phyloP scores from a whole-genome alignment of 2,329 filamentous ascomycete genomes.

The Zasmidium citrigriseum region DNA sequence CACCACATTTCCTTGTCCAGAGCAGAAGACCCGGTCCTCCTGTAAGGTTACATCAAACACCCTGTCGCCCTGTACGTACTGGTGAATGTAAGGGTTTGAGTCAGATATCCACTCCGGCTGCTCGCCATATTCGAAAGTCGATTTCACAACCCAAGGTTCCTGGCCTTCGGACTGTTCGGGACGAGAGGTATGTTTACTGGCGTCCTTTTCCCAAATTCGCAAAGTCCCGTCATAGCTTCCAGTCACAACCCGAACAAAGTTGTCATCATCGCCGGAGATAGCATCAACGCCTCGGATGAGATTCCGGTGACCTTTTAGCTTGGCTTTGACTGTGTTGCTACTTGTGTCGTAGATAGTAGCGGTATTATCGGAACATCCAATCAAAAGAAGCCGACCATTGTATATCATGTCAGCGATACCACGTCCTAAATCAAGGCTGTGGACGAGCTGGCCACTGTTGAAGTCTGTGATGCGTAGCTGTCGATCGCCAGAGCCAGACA shows the following conservation, averaged over 20 bases:
- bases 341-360: constrained; percentile 1
- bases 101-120: neutral
- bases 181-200: no score
- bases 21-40: neutral
- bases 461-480: constrained; percentile 11
- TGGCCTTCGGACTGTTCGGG: no score
- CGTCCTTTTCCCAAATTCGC: neutral
- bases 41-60: neutral
- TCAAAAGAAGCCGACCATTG: constrained; percentile 6
- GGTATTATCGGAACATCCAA: constrained; percentile 8
- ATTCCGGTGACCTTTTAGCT: constrained; percentile 8
- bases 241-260: neutral
- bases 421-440: neutral
- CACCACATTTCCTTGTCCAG: neutral
- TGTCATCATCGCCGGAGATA: neutral
- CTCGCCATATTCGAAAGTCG: neutral
- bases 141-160: neutral
- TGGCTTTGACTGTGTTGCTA: neutral
- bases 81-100: neutral
- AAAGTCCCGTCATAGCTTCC: neutral
- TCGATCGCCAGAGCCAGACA: constrained; percentile 12
- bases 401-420: constrained; percentile 7
- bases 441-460: constrained; percentile 4
- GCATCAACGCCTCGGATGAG: constrained; percentile 8
- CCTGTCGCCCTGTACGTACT: neutral